phyloP scores from a whole-genome alignment of 768 basidiomycete species.

The Boletus pseudopeckii region DNA sequence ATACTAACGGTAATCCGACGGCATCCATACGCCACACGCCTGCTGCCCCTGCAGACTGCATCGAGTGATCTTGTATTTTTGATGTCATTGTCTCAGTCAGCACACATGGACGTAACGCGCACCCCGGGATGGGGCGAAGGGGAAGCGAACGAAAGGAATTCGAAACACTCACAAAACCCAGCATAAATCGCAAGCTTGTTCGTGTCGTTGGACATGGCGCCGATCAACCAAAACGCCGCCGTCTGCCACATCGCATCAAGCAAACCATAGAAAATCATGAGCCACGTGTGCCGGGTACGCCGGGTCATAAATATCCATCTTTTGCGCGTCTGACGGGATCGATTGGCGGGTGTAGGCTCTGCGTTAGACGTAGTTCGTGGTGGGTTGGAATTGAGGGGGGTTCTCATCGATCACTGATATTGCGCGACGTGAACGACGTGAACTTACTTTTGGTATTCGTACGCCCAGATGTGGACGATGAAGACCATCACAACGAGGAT shows the following conservation, averaged over 20 bases:
- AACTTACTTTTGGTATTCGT: slow-evolving; percentile 64
- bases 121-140: neutral
- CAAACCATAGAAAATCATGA: slow-evolving; percentile 68
- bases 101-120: neutral
- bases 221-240: slow-evolving; percentile 74
- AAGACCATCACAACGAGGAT: slow-evolving; percentile 61
- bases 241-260: slow-evolving; percentile 85
- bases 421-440: neutral
- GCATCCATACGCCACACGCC: slow-evolving; percentile 71
- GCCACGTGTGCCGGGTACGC: slow-evolving; percentile 35
- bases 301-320: slow-evolving; percentile 51
- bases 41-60: slow-evolving; percentile 73
- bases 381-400: neutral
- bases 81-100: neutral
- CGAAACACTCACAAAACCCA: slow-evolving; percentile 73
- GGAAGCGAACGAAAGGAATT: slow-evolving; percentile 21
- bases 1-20: slow-evolving; percentile 56
- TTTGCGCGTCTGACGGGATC: slow-evolving; percentile 36
- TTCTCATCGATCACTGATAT: neutral
- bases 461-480: slow-evolving; percentile 70
- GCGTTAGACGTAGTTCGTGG: neutral
- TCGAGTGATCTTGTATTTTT: slow-evolving; percentile 52
- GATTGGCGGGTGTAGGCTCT: slow-evolving; percentile 59
- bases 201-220: slow-evolving; percentile 79
- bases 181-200: slow-evolving; percentile 72